Conservation (phyloP, 2,329 filamentous ascomycete species). For the Cladosporium sp. region DNA sequence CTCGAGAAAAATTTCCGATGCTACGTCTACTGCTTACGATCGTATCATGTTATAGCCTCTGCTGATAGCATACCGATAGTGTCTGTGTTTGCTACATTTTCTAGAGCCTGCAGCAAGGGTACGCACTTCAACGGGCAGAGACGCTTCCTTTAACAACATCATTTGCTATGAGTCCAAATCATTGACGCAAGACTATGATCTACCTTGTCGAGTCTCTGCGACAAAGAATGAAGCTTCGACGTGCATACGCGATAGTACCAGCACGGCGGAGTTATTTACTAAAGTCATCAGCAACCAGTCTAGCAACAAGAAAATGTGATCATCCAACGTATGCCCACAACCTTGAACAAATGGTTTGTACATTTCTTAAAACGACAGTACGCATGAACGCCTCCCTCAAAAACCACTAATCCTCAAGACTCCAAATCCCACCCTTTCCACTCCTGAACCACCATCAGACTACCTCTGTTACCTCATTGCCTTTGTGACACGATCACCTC, state of each 20-base stretch:
- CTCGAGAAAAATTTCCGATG: not conserved
- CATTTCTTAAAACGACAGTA: not conserved
- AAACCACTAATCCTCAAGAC: not conserved
- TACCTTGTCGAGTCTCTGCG: not conserved
- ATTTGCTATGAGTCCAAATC: not conserved
- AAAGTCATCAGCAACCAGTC: no score
- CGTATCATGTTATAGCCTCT: not conserved
- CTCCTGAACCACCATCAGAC: not conserved
- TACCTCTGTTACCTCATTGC: not conserved
- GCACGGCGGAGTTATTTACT: no score
- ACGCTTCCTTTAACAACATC: not conserved
- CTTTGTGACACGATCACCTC: not conserved
- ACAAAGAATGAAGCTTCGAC: not conserved
- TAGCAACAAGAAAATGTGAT: not conserved
- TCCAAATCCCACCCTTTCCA: not conserved
- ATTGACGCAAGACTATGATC: not conserved
- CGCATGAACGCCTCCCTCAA: not conserved
- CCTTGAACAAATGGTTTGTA: not conserved
- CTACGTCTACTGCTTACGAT: not conserved
- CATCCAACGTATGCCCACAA: no score
- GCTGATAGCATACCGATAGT: not conserved
- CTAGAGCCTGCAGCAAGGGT: not conserved
- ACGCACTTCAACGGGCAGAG: no score
- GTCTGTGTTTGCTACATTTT: not conserved
- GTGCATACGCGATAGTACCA: no score